A percentile compares a stretch with the other conserved stretches of the same genome.
phyloP scores from a whole-genome alignment of 495 filamentous ascomycete genomes.

The Tuber indicum region DNA sequence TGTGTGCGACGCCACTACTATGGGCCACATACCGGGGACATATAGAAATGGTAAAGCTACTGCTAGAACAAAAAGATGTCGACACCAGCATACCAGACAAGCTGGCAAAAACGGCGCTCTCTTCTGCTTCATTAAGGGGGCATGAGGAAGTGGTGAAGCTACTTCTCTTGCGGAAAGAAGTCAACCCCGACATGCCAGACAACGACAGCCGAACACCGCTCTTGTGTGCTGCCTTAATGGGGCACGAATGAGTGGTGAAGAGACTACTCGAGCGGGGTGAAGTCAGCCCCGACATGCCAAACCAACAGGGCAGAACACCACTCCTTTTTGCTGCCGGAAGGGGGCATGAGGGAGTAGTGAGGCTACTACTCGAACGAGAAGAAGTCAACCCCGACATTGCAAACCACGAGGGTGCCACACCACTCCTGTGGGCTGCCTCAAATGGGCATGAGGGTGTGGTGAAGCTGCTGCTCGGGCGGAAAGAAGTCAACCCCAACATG shows the following conservation, averaged over 20 bases:
- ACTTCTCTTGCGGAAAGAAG: slow-evolving; percentile 8
- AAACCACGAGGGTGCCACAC: slow-evolving; percentile 38
- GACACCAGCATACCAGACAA: neutral
- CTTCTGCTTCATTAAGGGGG: slow-evolving; percentile 42
- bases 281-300: too few relatives aligned
- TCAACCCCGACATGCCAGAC: neutral
- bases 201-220: too few relatives aligned
- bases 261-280: too few relatives aligned
- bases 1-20: slow-evolving; percentile 26
- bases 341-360: slow-evolving; percentile 35
- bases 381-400: slow-evolving; percentile 19
- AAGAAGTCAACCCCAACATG: too few relatives aligned
- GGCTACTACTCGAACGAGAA: slow-evolving; percentile 29
- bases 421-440: slow-evolving; percentile 1
- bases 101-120: slow-evolving; percentile 35
- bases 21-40: slow-evolving; percentile 37
- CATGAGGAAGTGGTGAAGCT: slow-evolving; percentile 39
- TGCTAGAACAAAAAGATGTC: neutral
- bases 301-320: too few relatives aligned
- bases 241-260: too few relatives aligned
- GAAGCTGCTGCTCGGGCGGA: too few relatives aligned
- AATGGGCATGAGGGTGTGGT: too few relatives aligned
- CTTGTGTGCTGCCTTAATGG: neutral
- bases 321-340: slow-evolving; percentile 35
- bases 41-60: slow-evolving; percentile 26